Evolutionary conservation across 805 yeast species (phyloP).

Genomic region (Barnettozyma vustinii): DNA sequence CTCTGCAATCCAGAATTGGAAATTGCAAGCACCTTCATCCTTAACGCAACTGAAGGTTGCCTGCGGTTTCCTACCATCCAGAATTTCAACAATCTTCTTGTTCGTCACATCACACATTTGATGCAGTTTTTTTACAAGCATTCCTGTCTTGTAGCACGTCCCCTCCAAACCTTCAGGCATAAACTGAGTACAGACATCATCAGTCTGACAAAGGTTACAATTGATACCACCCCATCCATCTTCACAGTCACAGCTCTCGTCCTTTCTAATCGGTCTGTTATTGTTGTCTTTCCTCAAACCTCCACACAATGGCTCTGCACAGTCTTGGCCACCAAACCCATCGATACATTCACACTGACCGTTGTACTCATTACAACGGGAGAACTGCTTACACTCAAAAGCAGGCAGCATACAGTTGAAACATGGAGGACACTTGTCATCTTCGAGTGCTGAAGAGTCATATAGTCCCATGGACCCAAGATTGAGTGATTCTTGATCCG

Average conservation of each 20-base stretch:
- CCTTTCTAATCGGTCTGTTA: conserved; percentile 57
- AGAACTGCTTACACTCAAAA: conserved; percentile 85
- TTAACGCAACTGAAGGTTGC: conserved; percentile 87
- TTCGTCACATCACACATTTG: conserved; percentile 96
- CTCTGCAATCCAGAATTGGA: conserved; percentile 95
- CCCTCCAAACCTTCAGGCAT: conserved; percentile 85
- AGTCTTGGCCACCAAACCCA: conserved; percentile 93
- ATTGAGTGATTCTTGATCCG: not conserved
- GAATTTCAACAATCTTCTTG: conserved; percentile 72
- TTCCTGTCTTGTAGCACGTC: conserved; percentile 83
- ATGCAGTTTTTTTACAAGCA: conserved; percentile 70
- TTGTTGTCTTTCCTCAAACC: conserved; percentile 54
- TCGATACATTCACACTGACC: conserved; percentile 90
- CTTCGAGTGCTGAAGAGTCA: conserved; percentile 4
- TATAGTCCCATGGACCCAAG: conserved; percentile 7
- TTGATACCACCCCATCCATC: conserved; percentile 93
- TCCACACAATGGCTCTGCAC: conserved; percentile 86
- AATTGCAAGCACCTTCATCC: conserved; percentile 62
- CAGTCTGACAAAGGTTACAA: conserved; percentile 77
- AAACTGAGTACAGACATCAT: conserved; percentile 75
- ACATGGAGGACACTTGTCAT: conserved; percentile 72
- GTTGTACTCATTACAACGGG: conserved; percentile 78
- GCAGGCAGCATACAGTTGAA: conserved; percentile 93
- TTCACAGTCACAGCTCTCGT: conserved; percentile 58
- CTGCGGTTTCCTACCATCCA: conserved; percentile 80